Conservation (phyloP, 164 flowering plant species). For the Piper longum region DNA sequence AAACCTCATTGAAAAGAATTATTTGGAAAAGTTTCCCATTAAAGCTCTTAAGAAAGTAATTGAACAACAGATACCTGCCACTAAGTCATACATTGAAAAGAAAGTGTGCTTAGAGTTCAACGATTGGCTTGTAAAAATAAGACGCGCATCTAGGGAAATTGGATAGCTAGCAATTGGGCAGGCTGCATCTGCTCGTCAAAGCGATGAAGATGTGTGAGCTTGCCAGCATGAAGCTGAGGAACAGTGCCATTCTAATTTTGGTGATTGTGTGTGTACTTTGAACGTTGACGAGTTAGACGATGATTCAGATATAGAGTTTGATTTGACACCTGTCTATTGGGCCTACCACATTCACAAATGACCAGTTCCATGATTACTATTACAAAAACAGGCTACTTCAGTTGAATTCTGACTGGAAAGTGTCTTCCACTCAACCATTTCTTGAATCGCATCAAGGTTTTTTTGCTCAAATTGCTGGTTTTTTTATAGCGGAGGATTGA, state of each 20-base stretch:
- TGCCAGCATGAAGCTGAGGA: slow-evolving; percentile 83
- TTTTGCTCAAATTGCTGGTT: no score
- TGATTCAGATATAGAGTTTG: slow-evolving; percentile 55
- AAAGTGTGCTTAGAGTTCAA: slow-evolving; percentile 52
- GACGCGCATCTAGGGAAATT: slow-evolving; percentile 65
- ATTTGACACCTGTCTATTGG: slow-evolving; percentile 77
- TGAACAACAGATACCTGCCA: slow-evolving; percentile 50
- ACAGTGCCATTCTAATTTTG: slow-evolving; percentile 40
- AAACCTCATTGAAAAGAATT: slow-evolving; percentile 57
- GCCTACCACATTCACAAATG: slow-evolving; percentile 73
- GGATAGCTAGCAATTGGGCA: slow-evolving; percentile 40
- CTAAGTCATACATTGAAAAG: slow-evolving; percentile 64
- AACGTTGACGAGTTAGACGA: slow-evolving; percentile 67
- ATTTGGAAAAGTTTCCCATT: slow-evolving; percentile 42
- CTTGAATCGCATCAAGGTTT: no score
- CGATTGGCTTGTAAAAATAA: slow-evolving; percentile 7
- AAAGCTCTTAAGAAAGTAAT: slow-evolving; percentile 35
- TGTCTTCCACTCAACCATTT: slow-evolving; percentile 32
- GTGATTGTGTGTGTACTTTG: slow-evolving; percentile 46
- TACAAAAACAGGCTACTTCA: slow-evolving; percentile 64
- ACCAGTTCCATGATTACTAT: slow-evolving; percentile 70
- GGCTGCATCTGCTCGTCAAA: slow-evolving; percentile 44
- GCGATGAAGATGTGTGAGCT: slow-evolving; percentile 64
- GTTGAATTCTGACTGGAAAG: slow-evolving; percentile 64
- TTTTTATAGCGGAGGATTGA: slow-evolving; percentile 74